Conservation (phyloP, 306 rosid genomes). For the Quercus glauca region DNA sequence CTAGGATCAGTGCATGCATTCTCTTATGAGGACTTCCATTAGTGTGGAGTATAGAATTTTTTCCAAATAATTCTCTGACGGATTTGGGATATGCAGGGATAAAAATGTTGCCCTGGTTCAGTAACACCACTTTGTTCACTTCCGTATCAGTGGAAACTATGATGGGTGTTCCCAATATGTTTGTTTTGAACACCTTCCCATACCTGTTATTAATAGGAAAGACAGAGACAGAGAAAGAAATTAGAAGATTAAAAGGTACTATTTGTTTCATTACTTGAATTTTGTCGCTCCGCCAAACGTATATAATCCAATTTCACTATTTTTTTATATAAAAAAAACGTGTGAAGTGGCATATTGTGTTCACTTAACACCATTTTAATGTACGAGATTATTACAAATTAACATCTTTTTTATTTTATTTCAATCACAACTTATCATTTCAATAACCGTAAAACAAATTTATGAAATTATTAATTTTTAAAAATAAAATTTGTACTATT, state of each 20-base stretch:
- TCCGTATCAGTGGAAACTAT: slow-evolving; percentile 84
- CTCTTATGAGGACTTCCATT: slow-evolving; percentile 63
- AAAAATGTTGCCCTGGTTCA: slow-evolving; percentile 67
- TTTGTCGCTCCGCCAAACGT: not conserved
- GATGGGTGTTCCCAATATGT: slow-evolving; percentile 73
- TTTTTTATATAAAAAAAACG: no score
- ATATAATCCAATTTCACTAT: no score
- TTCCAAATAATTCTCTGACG: slow-evolving; percentile 66
- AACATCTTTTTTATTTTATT: no score
- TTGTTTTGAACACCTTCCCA: slow-evolving; percentile 80
- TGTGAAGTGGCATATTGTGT: no score
- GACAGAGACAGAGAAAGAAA: not conserved
- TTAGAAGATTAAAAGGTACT: no score
- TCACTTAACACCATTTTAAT: no score
- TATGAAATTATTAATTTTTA: no score
- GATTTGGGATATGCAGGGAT: slow-evolving; percentile 96
- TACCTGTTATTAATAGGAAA: slow-evolving; percentile 40
- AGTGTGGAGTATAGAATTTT: slow-evolving; percentile 63
- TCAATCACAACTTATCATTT: no score
- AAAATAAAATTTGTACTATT: no score
- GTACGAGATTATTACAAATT: no score
- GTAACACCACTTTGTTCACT: slow-evolving; percentile 69
- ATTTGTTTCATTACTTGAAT: not conserved
- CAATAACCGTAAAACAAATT: no score
- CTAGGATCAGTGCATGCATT: slow-evolving; percentile 65